phyloP scores from a whole-genome alignment of 768 basidiomycete species.

The Mycena pura region DNA sequence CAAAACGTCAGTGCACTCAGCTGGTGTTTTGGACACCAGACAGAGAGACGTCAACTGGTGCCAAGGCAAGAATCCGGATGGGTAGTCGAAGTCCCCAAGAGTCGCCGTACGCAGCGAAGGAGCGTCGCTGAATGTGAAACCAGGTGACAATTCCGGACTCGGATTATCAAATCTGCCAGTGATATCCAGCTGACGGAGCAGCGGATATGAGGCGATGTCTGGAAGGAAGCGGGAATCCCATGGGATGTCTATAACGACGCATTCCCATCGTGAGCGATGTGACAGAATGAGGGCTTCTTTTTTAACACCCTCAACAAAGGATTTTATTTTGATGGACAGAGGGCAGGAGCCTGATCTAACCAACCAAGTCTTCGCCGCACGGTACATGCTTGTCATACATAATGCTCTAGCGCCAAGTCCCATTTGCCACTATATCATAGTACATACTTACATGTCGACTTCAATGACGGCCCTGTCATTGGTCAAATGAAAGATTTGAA shows the following conservation, averaged over 20 bases:
- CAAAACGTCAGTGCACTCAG: background rate
- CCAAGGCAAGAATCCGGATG: background rate
- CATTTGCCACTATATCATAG: too few relatives aligned
- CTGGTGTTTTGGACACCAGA: background rate
- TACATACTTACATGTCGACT: too few relatives aligned
- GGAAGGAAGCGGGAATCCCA: background rate
- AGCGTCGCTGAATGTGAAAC: background rate
- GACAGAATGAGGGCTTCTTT: background rate
- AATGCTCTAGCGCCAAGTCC: too few relatives aligned
- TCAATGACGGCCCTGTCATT: too few relatives aligned
- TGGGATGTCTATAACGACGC: too few relatives aligned
- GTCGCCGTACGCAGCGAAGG: background rate
- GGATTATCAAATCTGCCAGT: too few relatives aligned
- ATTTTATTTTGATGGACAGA: background rate
- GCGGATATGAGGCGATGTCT: background rate
- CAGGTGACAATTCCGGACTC: too few relatives aligned
- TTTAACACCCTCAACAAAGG: background rate
- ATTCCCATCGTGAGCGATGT: conserved; percentile 4
- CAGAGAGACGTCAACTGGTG: background rate
- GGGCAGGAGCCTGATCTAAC: background rate
- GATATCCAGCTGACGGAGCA: background rate
- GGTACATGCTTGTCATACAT: too few relatives aligned
- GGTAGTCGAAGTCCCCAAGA: background rate
- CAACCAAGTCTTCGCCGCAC: background rate
- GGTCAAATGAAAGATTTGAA: too few relatives aligned